Conservation (phyloP, 306 rosid species). For the Hippophae rhamnoides region DNA sequence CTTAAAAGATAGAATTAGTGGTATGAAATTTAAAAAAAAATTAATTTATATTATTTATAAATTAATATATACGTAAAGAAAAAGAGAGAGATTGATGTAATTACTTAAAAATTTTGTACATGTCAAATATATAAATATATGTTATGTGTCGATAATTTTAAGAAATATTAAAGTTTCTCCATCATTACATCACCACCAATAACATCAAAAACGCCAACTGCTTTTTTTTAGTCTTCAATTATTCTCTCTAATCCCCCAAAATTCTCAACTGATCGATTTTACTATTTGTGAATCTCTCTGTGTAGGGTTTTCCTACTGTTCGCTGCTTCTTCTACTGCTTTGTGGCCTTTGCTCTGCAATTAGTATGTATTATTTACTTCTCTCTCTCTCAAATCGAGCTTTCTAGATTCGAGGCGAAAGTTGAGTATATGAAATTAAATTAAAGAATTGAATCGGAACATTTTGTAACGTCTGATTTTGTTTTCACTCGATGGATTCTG, state of each 20-base stretch:
- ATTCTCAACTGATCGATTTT: slow-evolving; percentile 22
- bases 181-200: slow-evolving; percentile 2
- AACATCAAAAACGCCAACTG: slow-evolving; percentile 27
- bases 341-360: neutral
- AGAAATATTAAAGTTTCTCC: too few species aligned
- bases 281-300: slow-evolving; percentile 12
- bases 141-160: too few species aligned
- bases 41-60: too few species aligned
- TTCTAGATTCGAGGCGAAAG: neutral
- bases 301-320: neutral
- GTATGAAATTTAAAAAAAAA: too few species aligned
- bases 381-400: neutral
- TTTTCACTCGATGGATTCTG: neutral
- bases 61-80: too few species aligned
- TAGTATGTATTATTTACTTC: neutral
- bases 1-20: too few species aligned
- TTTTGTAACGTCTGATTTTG: neutral
- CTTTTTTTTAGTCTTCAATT: slow-evolving; percentile 37
- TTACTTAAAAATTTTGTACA: too few species aligned
- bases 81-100: too few species aligned
- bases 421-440: too few species aligned
- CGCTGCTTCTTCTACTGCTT: neutral
- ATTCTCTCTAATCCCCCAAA: slow-evolving; percentile 36
- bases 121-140: too few species aligned
- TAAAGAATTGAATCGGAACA: too few species aligned